A percentile compares a stretch with the other conserved stretches of the same genome.
These are phyloP conservation scores for Oryza glaberrima DNA, from an alignment of 176 grass and related monocot species.

Conservation along the genomic window DNA sequence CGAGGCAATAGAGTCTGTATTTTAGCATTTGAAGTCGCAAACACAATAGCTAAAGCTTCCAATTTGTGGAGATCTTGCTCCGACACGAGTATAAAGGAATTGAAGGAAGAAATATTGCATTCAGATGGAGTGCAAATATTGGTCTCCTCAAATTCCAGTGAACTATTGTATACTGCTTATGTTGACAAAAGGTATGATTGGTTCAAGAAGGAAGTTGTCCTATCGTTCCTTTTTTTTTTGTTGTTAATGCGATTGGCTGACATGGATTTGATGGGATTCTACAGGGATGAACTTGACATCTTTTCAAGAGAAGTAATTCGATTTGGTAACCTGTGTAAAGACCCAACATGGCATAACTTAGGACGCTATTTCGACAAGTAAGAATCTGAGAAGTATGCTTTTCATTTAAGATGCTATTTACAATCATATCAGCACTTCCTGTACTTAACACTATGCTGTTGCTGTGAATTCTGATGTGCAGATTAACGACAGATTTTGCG, in stretches of 20 bases:
- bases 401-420: neutral
- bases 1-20: conserved; percentile 75
- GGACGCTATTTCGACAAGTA: conserved; percentile 94
- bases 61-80: conserved; percentile 79
- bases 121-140: conserved; percentile 81
- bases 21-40: conserved; percentile 95
- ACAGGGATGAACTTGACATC: conserved; percentile 86
- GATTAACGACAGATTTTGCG: conserved; percentile 58
- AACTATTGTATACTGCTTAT: conserved; percentile 76
- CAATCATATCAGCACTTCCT: conserved; percentile 18
- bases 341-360: conserved; percentile 93
- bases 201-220: neutral
- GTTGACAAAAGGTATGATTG: conserved; percentile 83
- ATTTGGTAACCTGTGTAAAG: conserved; percentile 91
- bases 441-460: conserved; percentile 37
- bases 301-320: conserved; percentile 93
- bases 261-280: conserved; percentile 27
- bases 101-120: conserved; percentile 81
- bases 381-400: conserved; percentile 49
- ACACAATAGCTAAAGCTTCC: conserved; percentile 87
- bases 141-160: conserved; percentile 61
- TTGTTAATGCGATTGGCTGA: conserved; percentile 21
- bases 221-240: neutral
- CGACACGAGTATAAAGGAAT: conserved; percentile 68
- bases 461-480: conserved; percentile 43